Evolutionary conservation across 345 rosid genomes (phyloP).

Genomic region (Citrus glauca): DNA sequence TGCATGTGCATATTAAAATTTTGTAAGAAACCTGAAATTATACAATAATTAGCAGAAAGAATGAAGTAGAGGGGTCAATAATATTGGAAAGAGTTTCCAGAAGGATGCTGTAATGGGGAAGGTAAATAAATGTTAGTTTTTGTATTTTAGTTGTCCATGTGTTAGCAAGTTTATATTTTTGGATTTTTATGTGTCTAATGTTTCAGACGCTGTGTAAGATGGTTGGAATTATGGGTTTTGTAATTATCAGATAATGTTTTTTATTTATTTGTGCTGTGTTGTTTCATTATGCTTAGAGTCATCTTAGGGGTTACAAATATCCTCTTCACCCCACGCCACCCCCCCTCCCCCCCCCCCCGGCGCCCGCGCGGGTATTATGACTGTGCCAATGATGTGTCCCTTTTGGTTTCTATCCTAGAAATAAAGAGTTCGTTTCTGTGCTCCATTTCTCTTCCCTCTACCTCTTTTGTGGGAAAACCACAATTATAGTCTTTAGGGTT

Average conservation of each 20-base stretch:
- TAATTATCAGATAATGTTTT: not conserved
- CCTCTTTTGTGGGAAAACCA: not conserved
- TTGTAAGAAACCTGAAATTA: not conserved
- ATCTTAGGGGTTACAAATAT: not conserved
- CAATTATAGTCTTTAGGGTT: not conserved
- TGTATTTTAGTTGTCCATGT: not conserved
- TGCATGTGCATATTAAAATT: not conserved
- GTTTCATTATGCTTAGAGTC: not conserved
- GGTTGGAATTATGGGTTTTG: not conserved
- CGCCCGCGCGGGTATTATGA: too few relatives aligned
- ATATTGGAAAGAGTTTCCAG: not conserved
- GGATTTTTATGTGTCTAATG: too few relatives aligned
- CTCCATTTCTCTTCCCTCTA: not conserved
- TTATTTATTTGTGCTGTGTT: too few relatives aligned
- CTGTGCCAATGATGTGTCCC: not conserved
- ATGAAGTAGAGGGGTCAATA: not conserved
- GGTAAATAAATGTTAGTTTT: not conserved
- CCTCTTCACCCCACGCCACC: too few relatives aligned
- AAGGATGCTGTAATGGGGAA: not conserved
- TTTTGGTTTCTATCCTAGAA: not conserved
- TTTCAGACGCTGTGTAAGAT: not conserved
- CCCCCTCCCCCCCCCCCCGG: too few relatives aligned
- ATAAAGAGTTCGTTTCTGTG: not conserved
- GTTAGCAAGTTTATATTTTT: not conserved
- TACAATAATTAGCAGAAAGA: not conserved